Conservation (phyloP, 2,329 filamentous ascomycete genomes). For the Alternaria alternata region DNA sequence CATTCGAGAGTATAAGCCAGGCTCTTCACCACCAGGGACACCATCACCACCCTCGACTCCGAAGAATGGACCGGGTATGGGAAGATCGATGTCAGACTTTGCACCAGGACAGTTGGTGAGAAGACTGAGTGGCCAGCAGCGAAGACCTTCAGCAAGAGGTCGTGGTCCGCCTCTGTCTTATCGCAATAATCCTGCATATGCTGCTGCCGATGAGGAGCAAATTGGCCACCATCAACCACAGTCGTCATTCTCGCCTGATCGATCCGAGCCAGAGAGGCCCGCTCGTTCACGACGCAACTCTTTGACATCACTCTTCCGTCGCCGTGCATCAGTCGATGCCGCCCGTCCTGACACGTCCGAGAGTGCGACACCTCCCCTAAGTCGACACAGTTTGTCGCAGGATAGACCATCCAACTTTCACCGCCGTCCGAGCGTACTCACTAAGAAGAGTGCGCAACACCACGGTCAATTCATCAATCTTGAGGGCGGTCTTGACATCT, state of each 20-base stretch:
- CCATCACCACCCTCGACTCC: constrained; percentile 49
- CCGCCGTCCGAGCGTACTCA: constrained; percentile 55
- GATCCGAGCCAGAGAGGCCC: constrained; percentile 37
- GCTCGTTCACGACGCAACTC: constrained; percentile 45
- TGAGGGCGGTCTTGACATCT: constrained; percentile 84
- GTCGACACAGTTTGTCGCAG: constrained; percentile 21
- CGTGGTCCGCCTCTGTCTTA: constrained; percentile 49
- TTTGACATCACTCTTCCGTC: constrained; percentile 45
- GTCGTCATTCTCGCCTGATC: constrained; percentile 49
- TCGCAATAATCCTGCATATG: constrained; percentile 49
- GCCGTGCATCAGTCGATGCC: constrained; percentile 43
- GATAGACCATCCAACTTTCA: constrained; percentile 53
- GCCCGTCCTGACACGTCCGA: constrained; percentile 37
- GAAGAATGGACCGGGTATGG: constrained; percentile 31
- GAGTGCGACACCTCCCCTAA: constrained; percentile 29
- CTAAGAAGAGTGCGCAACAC: constrained; percentile 50
- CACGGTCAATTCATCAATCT: constrained; percentile 68
- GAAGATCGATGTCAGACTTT: constrained; percentile 46
- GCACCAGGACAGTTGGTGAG: constrained; percentile 54
- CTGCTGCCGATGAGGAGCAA: constrained; percentile 42
- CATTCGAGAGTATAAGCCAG: constrained; percentile 83
- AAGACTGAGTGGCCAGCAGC: constrained; percentile 47
- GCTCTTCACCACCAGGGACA: constrained; percentile 75
- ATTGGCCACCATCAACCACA: constrained; percentile 36
- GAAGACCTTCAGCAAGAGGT: constrained; percentile 35